Conservation (phyloP, 352 stramenopile species). For the Globisporangium cylindrosporum region DNA sequence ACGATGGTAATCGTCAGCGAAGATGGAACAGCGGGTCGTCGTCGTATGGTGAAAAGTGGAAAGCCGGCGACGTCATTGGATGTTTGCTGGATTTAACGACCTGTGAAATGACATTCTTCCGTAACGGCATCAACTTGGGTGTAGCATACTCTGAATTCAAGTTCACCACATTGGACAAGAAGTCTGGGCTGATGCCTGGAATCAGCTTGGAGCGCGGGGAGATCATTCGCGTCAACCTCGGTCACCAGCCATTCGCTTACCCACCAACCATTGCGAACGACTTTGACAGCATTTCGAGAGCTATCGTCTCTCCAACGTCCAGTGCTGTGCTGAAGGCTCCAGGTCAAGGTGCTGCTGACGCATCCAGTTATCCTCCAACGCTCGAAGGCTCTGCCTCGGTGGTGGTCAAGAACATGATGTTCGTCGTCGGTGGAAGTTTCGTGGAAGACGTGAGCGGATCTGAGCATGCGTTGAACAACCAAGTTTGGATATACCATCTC, state of each 20-base stretch:
- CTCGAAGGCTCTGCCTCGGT: conserved; percentile 60
- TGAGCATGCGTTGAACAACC: conserved; percentile 10
- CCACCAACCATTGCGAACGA: conserved; percentile 56
- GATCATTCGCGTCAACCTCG: conserved; percentile 86
- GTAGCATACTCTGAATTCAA: conserved; percentile 75
- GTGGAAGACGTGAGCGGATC: conserved; percentile 10
- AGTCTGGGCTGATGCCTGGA: conserved; percentile 75
- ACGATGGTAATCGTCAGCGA: conserved; percentile 89
- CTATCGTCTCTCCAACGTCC: conserved; percentile 41
- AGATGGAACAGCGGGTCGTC: conserved; percentile 90
- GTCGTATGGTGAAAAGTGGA: conserved; percentile 90
- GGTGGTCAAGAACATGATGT: conserved; percentile 57
- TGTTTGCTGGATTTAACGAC: conserved; percentile 84
- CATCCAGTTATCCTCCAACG: conserved; percentile 22
- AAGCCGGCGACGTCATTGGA: conserved; percentile 89
- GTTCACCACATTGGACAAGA: conserved; percentile 39
- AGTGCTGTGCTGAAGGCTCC: conserved; percentile 33
- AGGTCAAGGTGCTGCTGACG: conserved; percentile 9
- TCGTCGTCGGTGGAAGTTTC: conserved; percentile 68
- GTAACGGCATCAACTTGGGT: conserved; percentile 84
- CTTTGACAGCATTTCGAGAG: conserved; percentile 65
- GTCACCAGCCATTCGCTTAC: conserved; percentile 75
- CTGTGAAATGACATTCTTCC: conserved; percentile 85
- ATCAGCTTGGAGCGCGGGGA: conserved; percentile 86
- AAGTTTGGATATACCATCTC: conserved; percentile 71